These are phyloP conservation scores for Leccinum fallax DNA, from an alignment of 1,284 basidiomycete species.

Conservation along the genomic window DNA sequence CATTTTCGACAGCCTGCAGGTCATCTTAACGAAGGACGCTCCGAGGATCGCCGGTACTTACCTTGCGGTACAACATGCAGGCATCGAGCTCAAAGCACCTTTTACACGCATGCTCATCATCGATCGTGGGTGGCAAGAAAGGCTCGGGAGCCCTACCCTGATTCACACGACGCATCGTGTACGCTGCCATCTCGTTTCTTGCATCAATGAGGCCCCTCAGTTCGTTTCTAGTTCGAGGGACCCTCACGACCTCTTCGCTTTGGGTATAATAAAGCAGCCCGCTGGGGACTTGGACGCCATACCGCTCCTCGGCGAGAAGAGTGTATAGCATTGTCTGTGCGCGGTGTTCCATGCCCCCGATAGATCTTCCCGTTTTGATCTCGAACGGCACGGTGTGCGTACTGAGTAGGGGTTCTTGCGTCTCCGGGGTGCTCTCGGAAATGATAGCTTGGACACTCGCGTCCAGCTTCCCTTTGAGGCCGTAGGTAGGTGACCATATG, in stretches of 20 bases:
- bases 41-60: conserved; percentile 35
- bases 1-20: conserved; percentile 68
- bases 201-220: conserved; percentile 80
- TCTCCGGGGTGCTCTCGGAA: conserved; percentile 41
- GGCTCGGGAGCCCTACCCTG: conserved; percentile 37
- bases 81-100: conserved; percentile 83
- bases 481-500: conserved; percentile 95
- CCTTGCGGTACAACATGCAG: conserved; percentile 95
- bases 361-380: conserved; percentile 89
- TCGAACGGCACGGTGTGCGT: conserved; percentile 79
- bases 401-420: conserved; percentile 17
- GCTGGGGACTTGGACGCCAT: conserved; percentile 67
- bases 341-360: conserved; percentile 86
- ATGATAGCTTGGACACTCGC: conserved; percentile 80
- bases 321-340: conserved; percentile 99
- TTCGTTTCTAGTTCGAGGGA: conserved; percentile 80
- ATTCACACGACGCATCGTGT: conserved; percentile 54
- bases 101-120: conserved; percentile 78
- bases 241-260: conserved; percentile 82
- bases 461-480: conserved; percentile 95
- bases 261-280: conserved; percentile 96
- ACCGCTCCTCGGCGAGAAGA: conserved; percentile 87
- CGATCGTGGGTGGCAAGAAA: conserved; percentile 87
- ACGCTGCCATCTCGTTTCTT: conserved; percentile 86
- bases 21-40: conserved; percentile 5